Conservation (phyloP, 1,284 basidiomycete genomes). For the Coniophora puteana region DNA sequence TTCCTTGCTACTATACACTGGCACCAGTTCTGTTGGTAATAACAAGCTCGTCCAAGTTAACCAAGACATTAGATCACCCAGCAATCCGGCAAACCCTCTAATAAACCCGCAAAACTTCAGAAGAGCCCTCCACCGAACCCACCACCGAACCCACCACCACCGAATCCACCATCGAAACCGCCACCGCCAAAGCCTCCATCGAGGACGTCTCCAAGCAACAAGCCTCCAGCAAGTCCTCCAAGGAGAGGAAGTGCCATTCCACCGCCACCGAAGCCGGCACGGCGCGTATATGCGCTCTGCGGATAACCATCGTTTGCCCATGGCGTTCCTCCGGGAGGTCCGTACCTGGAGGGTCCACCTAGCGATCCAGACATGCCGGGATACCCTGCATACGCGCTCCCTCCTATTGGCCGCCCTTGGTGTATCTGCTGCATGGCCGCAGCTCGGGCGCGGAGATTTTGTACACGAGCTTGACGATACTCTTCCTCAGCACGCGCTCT, state of each 20-base stretch:
- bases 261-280: constrained; percentile 27
- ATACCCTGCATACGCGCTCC: constrained; percentile 23
- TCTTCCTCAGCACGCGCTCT: constrained; percentile 16
- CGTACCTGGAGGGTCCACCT: constrained; percentile 13
- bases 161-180: constrained; percentile 16
- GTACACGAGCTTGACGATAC: constrained; percentile 12
- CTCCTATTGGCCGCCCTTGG: constrained; percentile 16
- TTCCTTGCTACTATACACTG: constrained; percentile 1
- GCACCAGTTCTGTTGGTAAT: not conserved
- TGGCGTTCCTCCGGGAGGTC: constrained; percentile 18
- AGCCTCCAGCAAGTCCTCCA: constrained; percentile 58
- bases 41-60: constrained; percentile 12
- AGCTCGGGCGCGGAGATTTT: constrained; percentile 19
- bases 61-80: too few relatives aligned
- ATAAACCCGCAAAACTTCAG: too few relatives aligned
- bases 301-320: constrained; percentile 19
- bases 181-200: constrained; percentile 18
- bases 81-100: too few relatives aligned
- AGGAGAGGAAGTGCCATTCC: constrained; percentile 47
- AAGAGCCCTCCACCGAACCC: constrained; percentile 21
- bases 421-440: constrained; percentile 28
- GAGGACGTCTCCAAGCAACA: constrained; percentile 51
- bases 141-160: constrained; percentile 16
- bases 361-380: constrained; percentile 16
- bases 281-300: constrained; percentile 7